Evolutionary conservation across 805 yeast genomes (phyloP).

Genomic region (Wickerhamomyces tratensis): DNA sequence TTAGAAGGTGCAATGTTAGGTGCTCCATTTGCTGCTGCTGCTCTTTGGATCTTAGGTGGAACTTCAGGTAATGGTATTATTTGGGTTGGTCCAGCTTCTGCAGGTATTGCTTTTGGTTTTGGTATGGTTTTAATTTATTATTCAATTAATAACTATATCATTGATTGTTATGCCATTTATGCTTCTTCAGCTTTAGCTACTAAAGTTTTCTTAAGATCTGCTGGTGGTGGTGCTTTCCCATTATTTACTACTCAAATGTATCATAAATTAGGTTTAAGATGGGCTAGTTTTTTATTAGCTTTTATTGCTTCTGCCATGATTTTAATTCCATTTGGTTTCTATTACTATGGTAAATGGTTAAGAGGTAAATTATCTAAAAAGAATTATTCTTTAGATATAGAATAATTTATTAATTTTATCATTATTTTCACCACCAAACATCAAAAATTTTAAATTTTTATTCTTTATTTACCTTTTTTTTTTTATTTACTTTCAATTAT

Average conservation of each 20-base stretch:
- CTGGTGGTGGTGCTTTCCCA: conserved; percentile 85
- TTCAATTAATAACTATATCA: conserved; percentile 73
- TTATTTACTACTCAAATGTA: conserved; percentile 78
- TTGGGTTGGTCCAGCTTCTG: conserved; percentile 73
- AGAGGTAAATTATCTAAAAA: conserved; percentile 61
- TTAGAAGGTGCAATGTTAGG: conserved; percentile 76
- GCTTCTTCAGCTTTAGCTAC: conserved; percentile 80
- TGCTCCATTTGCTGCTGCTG: conserved; percentile 73
- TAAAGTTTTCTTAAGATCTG: conserved; percentile 69
- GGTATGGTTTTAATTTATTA: conserved; percentile 73
- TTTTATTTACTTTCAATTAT: too few relatives aligned
- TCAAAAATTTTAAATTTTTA: too few relatives aligned
- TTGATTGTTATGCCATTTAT: conserved; percentile 77
- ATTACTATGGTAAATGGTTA: conserved; percentile 52
- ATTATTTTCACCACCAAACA: too few relatives aligned
- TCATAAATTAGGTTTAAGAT: conserved; percentile 58
- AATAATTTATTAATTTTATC: too few relatives aligned
- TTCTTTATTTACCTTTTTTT: too few relatives aligned
- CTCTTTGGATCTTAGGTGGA: conserved; percentile 73
- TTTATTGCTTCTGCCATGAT: conserved; percentile 74
- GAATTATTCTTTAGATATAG: conserved; percentile 37
- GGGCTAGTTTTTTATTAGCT: conserved; percentile 77
- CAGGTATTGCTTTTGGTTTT: conserved; percentile 75
- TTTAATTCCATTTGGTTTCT: conserved; percentile 60
- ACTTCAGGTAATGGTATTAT: conserved; percentile 60